Evolutionary conservation across 176 grass and related monocot genomes (phyloP).

Genomic region (Rhipidocladum racemiflorum): DNA sequence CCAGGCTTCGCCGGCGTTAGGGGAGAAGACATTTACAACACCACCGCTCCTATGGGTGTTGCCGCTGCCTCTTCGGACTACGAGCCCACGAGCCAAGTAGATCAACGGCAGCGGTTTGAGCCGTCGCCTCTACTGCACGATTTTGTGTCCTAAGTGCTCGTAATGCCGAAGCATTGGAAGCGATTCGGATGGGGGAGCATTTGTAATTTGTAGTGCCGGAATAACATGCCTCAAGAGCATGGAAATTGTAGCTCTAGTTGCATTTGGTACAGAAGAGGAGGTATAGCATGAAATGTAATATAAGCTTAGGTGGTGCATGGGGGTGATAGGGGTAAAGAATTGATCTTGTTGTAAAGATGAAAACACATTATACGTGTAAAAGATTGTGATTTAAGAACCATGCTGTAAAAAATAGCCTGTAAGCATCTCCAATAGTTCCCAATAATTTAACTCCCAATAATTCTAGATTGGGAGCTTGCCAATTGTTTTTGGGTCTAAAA

Average conservation of each 20-base stretch:
- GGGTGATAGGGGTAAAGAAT: slow-evolving; percentile 61
- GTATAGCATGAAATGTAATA: slow-evolving; percentile 67
- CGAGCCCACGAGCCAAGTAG: slow-evolving; percentile 38
- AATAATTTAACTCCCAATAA: no score
- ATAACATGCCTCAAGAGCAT: slow-evolving; percentile 50
- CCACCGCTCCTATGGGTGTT: slow-evolving; percentile 26
- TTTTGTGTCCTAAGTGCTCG: slow-evolving; percentile 76
- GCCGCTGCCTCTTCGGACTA: slow-evolving; percentile 36
- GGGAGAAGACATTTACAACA: slow-evolving; percentile 55
- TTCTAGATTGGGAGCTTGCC: no score
- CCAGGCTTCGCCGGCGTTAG: slow-evolving; percentile 42
- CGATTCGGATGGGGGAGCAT: slow-evolving; percentile 30
- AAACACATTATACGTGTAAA: slow-evolving; percentile 62
- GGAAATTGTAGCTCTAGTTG: slow-evolving; percentile 60
- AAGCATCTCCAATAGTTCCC: no score
- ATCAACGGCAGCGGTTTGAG: slow-evolving; percentile 56
- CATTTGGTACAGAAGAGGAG: slow-evolving; percentile 67
- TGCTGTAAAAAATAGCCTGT: slow-evolving; percentile 38
- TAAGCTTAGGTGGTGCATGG: slow-evolving; percentile 47
- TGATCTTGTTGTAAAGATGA: slow-evolving; percentile 85
- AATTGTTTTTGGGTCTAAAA: no score
- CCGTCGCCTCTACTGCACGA: slow-evolving; percentile 72
- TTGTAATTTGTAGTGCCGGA: slow-evolving; percentile 56
- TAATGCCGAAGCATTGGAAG: background rate
- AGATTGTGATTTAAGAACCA: slow-evolving; percentile 40